A percentile compares a stretch with the other conserved stretches of the same genome.
These are phyloP conservation scores for Trypanosoma conorhini DNA, from an alignment of 208 protist genomes.

Conservation along the genomic window DNA sequence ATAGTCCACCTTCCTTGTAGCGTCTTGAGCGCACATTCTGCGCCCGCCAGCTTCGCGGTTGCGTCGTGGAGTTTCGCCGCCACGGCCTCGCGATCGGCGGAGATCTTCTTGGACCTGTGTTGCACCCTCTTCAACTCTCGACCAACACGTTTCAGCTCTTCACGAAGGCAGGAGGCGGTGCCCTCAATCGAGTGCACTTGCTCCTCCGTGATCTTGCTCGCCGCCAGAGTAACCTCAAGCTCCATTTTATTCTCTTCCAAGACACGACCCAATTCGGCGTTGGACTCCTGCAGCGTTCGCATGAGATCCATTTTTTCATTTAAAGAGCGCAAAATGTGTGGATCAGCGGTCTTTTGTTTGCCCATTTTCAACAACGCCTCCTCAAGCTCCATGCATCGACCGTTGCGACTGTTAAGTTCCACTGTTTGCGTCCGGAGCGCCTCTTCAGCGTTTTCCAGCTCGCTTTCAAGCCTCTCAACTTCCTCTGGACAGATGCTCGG, in stretches of 20 bases:
- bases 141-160: slow-evolving; percentile 18
- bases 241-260: slow-evolving; percentile 40
- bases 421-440: not conserved
- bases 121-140: slow-evolving; percentile 47
- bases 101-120: slow-evolving; percentile 42
- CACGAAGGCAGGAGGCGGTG: not conserved
- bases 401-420: slow-evolving; percentile 8
- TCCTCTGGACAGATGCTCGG: not conserved
- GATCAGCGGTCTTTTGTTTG: slow-evolving; percentile 5
- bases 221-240: slow-evolving; percentile 18
- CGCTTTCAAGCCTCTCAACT: slow-evolving; percentile 27
- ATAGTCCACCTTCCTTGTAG: slow-evolving; percentile 49
- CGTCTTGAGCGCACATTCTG: slow-evolving; percentile 34
- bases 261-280: slow-evolving; percentile 44
- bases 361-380: not conserved
- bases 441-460: slow-evolving; percentile 15
- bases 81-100: slow-evolving; percentile 27
- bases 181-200: slow-evolving; percentile 8
- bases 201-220: slow-evolving; percentile 9
- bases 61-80: slow-evolving; percentile 39
- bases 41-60: slow-evolving; percentile 32
- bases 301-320: slow-evolving; percentile 8
- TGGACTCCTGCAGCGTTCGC: slow-evolving; percentile 10
- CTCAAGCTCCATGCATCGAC: slow-evolving; percentile 8
- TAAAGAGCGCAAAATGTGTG: slow-evolving; percentile 17